phyloP scores from a whole-genome alignment of 208 protist genomes.

The Trichomonas gallinae region DNA sequence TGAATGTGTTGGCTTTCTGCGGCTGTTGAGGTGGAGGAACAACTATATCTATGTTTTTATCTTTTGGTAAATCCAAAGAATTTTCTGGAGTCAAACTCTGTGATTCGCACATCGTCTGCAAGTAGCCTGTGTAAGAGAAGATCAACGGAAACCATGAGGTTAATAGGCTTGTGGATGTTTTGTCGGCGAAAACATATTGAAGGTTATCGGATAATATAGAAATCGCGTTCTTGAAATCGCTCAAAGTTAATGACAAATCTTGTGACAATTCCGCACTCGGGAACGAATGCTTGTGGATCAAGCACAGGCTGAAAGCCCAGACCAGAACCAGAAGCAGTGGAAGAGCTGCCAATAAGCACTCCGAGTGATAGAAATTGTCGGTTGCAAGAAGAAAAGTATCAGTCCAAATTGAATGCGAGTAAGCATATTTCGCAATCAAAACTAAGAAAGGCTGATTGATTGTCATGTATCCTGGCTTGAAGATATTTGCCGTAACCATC shows the following conservation, averaged over 20 bases:
- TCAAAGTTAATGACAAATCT: not conserved
- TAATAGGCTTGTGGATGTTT: not conserved
- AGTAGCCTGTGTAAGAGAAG: not conserved
- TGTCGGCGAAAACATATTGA: not conserved
- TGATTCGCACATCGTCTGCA: not conserved
- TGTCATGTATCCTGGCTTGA: not conserved
- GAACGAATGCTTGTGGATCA: not conserved
- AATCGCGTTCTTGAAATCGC: not conserved
- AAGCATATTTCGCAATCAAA: not conserved
- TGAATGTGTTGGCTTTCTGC: not conserved
- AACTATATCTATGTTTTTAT: not conserved
- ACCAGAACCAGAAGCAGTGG: not conserved
- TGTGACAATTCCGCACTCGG: not conserved
- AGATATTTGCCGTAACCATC: not conserved
- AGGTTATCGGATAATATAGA: not conserved
- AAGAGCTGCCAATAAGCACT: not conserved
- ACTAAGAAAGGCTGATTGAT: not conserved
- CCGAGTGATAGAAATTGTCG: not conserved
- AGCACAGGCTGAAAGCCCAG: not conserved
- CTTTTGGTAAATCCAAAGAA: not conserved
- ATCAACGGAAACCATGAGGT: not conserved
- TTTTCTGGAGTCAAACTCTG: not conserved
- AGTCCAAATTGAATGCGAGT: not conserved
- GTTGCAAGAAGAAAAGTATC: not conserved
- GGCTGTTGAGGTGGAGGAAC: not conserved